Conservation (phyloP, 257 asterid species). For the Solanum clarkiae region DNA sequence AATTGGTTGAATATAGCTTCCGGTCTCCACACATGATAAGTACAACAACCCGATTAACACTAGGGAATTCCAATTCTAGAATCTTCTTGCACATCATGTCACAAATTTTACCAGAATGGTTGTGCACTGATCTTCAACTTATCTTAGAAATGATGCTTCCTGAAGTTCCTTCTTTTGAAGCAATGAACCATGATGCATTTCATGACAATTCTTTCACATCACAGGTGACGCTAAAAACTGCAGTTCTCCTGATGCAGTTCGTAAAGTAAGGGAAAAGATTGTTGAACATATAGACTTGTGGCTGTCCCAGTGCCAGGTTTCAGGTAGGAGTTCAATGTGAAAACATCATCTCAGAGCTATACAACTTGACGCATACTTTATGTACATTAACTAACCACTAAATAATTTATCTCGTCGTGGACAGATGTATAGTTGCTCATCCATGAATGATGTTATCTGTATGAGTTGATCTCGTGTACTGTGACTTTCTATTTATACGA, state of each 20-base stretch:
- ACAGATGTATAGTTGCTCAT: conserved; percentile 5
- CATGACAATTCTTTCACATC: not conserved
- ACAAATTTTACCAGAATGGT: not conserved
- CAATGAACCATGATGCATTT: not conserved
- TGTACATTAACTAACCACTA: not conserved
- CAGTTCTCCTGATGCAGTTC: conserved; percentile 66
- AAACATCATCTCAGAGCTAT: not conserved
- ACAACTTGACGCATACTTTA: not conserved
- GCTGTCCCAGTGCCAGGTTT: conserved; percentile 64
- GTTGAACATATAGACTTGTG: conserved; percentile 56
- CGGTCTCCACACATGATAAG: not conserved
- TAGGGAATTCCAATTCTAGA: not conserved
- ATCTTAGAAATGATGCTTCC: not conserved
- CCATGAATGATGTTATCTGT: not conserved
- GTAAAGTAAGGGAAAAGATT: conserved; percentile 62
- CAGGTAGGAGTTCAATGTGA: conserved; percentile 46
- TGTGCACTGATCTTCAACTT: not conserved
- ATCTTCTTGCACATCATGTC: not conserved
- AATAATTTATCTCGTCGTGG: not conserved
- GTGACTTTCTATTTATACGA: not conserved
- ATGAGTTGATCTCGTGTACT: not conserved
- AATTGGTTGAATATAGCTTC: not conserved
- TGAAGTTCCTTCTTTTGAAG: not conserved
- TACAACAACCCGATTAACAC: not conserved
- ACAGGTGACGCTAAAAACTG: conserved; percentile 71